Evolutionary conservation across 2,329 filamentous ascomycete species (phyloP).

Genomic region (Chrysoporthe austroafricana): DNA sequence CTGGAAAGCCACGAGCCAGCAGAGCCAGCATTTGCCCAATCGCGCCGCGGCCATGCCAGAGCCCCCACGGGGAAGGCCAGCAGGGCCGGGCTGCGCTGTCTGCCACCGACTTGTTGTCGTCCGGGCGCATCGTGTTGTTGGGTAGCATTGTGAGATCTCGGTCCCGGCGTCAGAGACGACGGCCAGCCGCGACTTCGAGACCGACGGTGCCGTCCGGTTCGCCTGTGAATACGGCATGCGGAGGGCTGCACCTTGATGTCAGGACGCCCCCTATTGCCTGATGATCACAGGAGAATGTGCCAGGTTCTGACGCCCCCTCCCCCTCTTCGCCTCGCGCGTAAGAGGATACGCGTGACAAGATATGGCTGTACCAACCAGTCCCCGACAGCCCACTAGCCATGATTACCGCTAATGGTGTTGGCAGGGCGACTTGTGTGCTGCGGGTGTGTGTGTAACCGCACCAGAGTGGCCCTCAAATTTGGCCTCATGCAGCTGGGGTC

Average conservation of each 20-base stretch:
- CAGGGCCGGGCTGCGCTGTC: background rate
- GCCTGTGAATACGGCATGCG: background rate
- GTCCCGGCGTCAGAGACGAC: background rate
- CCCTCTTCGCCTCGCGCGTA: background rate
- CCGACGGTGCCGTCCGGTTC: background rate
- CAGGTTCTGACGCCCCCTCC: background rate
- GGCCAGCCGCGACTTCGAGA: background rate
- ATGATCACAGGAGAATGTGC: background rate
- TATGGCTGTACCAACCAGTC: background rate
- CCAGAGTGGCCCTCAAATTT: background rate
- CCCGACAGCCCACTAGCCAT: background rate
- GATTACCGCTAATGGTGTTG: background rate
- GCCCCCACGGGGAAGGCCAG: background rate
- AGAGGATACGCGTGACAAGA: background rate
- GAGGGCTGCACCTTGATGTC: background rate
- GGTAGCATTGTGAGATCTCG: background rate
- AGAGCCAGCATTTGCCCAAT: background rate
- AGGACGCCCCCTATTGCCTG: background rate
- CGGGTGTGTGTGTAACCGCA: constrained; percentile 1
- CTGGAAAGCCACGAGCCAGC: background rate
- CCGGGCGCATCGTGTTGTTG: background rate
- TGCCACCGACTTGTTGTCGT: background rate
- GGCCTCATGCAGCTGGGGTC: constrained; percentile 5
- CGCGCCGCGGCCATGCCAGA: background rate
- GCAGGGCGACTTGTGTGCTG: no score